Base-by-base conservation (phyloP, 192 early-diverging fungal species). In the Radiomyces spectabilis region DNA sequence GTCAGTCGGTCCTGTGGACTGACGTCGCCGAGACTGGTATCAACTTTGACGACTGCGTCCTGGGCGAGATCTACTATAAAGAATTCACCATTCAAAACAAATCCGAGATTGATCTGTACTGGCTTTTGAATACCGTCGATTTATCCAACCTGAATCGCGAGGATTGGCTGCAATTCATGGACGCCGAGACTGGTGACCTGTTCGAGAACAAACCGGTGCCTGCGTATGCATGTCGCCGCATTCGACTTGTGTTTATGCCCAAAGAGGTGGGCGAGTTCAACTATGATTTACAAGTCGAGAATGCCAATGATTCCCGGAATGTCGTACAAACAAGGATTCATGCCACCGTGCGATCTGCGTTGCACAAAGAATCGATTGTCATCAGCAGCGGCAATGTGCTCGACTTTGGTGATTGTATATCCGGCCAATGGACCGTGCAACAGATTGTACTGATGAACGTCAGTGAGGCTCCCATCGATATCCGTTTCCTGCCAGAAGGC, bases 321-420 rank as follows among this genome's bases (percentile, higher is more conserved):
- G 79, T 85, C 34, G 78, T 89, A 24, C 74, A 91, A 62, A 83
- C 83, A 39, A 79, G 78, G 12, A 81, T 96, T 33, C 86, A 92
- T 52, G 93, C 93, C 0, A 69, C 80, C n/a, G 88, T 93, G 1
- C 73, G 84, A 15, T 81, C 85, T 25, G 85, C 73, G 32, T 73
- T 73, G 55, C 73, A 76, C 55, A 89, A 92, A 66, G 91, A 87
- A 63, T 78, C 80, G 16, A 65, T 83, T 41, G 72, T 78, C 8
- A 79, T 83, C 45, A 87, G 80, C 65, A 85, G 76, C 55, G 87
- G 78, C 27, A 88, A 69, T 61, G 69, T 72, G 33, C 53, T 98
- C 22, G 92, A 97, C 63, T 98, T 98, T 78, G 92, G 92, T 34
- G 92, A 97, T 57, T 95, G 93, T 61, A 84, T 80, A 55, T 88